phyloP scores from a whole-genome alignment of 352 stramenopile species.

The Phytopythium oedochilum region DNA sequence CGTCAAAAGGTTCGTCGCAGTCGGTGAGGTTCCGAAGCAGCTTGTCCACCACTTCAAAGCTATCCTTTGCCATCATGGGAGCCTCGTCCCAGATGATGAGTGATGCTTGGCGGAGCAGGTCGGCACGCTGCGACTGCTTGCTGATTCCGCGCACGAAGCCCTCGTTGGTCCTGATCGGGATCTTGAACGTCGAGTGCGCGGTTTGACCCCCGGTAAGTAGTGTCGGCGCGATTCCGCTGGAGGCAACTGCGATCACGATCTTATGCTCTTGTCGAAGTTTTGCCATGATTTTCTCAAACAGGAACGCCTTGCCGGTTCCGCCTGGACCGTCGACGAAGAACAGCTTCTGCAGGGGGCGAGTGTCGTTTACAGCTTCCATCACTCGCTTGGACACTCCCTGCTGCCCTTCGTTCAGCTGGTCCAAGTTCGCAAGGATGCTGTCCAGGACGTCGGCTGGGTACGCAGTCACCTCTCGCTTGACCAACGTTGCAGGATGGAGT shows the following conservation, averaged over 20 bases:
- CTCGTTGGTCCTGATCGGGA: conserved; percentile 12
- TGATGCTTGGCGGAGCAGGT: conserved; percentile 5
- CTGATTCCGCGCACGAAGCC: conserved; percentile 13
- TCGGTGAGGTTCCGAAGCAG: conserved; percentile 12
- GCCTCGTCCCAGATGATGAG: conserved; percentile 11
- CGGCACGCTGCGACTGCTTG: conserved; percentile 11
- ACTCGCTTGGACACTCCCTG: conserved; percentile 11
- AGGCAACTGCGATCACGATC: conserved; percentile 21
- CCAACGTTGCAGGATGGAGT: conserved; percentile 9
- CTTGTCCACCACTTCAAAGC: conserved; percentile 20
- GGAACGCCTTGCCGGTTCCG: conserved; percentile 26
- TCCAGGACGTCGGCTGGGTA: conserved; percentile 1
- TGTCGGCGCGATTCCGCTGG: conserved; percentile 22
- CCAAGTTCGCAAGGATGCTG: not conserved
- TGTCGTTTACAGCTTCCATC: conserved; percentile 1
- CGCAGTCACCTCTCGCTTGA: conserved; percentile 7
- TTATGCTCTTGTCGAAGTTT: conserved; percentile 12
- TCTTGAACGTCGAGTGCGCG: conserved; percentile 27
- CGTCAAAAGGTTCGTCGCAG: conserved; percentile 14
- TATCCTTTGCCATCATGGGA: conserved; percentile 6
- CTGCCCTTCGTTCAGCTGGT: conserved; percentile 6
- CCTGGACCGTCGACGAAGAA: conserved; percentile 27
- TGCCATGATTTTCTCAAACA: conserved; percentile 18
- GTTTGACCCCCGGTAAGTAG: conserved; percentile 24
- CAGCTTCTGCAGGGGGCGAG: conserved; percentile 4